These are phyloP conservation scores for Fragaria iinumae DNA, from an alignment of 306 rosid species.

Conservation along the genomic window DNA sequence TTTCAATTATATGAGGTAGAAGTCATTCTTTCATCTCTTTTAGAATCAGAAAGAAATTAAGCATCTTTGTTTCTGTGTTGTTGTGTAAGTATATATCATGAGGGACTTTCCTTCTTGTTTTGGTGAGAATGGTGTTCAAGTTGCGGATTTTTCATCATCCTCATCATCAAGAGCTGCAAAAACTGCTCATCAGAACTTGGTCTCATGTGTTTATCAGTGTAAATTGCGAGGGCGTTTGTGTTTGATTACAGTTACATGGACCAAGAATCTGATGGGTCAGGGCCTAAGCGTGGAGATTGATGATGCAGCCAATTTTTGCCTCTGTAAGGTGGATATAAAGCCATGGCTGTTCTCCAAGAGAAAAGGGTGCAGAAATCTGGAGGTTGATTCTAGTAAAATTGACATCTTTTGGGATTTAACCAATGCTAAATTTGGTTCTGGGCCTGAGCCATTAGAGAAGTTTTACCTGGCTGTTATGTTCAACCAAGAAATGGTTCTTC, in stretches of 20 bases:
- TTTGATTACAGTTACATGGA: conserved; percentile 80
- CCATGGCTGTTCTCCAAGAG: conserved; percentile 86
- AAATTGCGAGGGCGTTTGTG: conserved; percentile 47
- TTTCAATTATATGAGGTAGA: conserved; percentile 27
- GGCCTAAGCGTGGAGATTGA: conserved; percentile 70
- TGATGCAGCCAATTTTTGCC: conserved; percentile 51
- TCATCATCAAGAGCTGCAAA: conserved; percentile 50
- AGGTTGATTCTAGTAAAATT: conserved; percentile 51
- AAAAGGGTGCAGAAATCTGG: conserved; percentile 73
- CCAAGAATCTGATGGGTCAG: conserved; percentile 81
- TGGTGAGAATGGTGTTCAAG: conserved; percentile 87
- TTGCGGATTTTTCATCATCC: conserved; percentile 66
- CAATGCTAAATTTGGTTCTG: conserved; percentile 70
- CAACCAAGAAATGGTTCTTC: conserved; percentile 51
- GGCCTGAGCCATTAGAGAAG: conserved; percentile 78
- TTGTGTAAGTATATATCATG: conserved; percentile 36
- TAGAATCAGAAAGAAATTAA: conserved; percentile 7
- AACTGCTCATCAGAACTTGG: conserved; percentile 70
- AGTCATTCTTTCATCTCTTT: background rate
- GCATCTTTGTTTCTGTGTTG: conserved; percentile 9
- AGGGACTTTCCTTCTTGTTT: conserved; percentile 93
- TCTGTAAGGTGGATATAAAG: conserved; percentile 75
- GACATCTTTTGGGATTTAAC: conserved; percentile 74
- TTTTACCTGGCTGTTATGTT: conserved; percentile 58
- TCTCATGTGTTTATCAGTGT: conserved; percentile 74